Evolutionary conservation across 352 stramenopile species (phyloP).

Genomic region (Phytophthora citrophthora): DNA sequence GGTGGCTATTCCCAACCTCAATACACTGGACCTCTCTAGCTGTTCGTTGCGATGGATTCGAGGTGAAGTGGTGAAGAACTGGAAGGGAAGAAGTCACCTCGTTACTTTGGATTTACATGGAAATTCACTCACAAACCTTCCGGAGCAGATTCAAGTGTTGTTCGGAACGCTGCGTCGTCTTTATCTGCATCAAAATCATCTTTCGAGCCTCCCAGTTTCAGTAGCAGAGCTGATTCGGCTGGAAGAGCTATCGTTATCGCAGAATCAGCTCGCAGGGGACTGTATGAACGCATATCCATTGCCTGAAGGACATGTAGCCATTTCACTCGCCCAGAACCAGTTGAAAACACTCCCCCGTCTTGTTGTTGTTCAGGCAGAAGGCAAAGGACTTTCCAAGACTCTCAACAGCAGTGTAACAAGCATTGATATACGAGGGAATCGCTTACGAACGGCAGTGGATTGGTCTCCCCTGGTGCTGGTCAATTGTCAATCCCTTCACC

Average conservation of each 20-base stretch:
- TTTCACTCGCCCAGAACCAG: conserved; percentile 53
- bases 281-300: conserved; percentile 29
- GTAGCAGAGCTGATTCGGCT: conserved; percentile 40
- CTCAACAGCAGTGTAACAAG: conserved; percentile 27
- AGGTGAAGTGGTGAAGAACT: conserved; percentile 29
- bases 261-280: conserved; percentile 29
- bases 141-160: conserved; percentile 44
- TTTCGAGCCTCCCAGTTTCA: conserved; percentile 40
- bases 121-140: conserved; percentile 46
- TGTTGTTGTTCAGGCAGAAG: conserved; percentile 23
- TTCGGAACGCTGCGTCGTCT: conserved; percentile 37
- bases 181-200: conserved; percentile 51
- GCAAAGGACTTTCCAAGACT: conserved; percentile 10
- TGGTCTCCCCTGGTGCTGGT: conserved; percentile 33
- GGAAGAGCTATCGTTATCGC: conserved; percentile 29
- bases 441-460: conserved; percentile 27
- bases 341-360: conserved; percentile 34
- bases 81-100: conserved; percentile 29
- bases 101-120: conserved; percentile 43
- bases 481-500: conserved; percentile 45
- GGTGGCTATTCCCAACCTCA: conserved; percentile 22
- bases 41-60: conserved; percentile 29
- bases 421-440: conserved; percentile 41
- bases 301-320: conserved; percentile 9
- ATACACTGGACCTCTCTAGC: conserved; percentile 27